Evolutionary conservation across 1,139 yeast species (phyloP), one percentile per base, ranked within the genome.

Genomic region (Entelexis paramagnoliae): DNA sequence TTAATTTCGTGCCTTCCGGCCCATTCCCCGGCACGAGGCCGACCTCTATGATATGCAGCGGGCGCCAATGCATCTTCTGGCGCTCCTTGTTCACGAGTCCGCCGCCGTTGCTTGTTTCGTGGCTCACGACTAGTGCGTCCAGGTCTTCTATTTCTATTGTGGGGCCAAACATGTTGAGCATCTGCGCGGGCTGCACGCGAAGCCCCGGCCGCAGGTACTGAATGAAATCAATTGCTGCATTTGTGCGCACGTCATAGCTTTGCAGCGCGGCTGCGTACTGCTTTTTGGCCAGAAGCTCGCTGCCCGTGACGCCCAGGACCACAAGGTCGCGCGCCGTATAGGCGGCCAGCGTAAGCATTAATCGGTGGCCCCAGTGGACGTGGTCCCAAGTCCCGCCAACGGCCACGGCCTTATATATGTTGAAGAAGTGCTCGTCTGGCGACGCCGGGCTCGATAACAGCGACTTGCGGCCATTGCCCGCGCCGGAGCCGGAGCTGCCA

Each of bases 351-450:
- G 95, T 81, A 9, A 93, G 71, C 20, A 93, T 70, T 30, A 91
- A 81, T 65, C 85, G 87, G 67, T 93, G 99, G 0, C 98, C 99
- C 63, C 84, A 95, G 62, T 93, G 99, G 36, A 93, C 64, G 67
- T 93, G 97, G 64, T 93, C 99, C 69, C 93, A 93, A 0, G 98
- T 93, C 0, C 99, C 99, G 0, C 98, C 98, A 1, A 89, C 81
- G 0, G 94, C 94, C 14, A 70, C 69, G 5, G 59, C 62, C 11
- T 55, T 58, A 49, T 59, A 63, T 33, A 57, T 58, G 55, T 55
- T 24, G 6, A 30, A 4, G 33, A 44, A 19, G 2, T 13, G 4
- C 16, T 9, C 8, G 9, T 19, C 26, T 16, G 5, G 10, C 9
- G 26, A 10, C 13, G 34, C 16, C 20, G 44, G 16, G 4, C 13